Percentiles rank a stretch among this genome's conserved stretches.
These are phyloP conservation scores for Trichoderma guizhouense DNA, from an alignment of 2,329 filamentous ascomycete species.

Conservation along the genomic window DNA sequence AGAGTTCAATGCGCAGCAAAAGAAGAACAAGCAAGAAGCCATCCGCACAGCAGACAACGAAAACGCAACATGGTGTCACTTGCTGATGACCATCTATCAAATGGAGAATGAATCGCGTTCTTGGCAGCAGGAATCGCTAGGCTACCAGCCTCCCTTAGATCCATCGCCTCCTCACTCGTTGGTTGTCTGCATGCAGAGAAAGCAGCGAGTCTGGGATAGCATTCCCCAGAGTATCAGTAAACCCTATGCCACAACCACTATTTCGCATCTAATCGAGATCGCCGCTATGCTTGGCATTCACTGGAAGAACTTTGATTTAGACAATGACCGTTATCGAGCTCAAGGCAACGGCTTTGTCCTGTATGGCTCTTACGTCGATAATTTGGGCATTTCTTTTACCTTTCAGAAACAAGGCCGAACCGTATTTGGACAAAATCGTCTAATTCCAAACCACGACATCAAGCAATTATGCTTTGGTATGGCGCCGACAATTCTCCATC, in stretches of 20 bases:
- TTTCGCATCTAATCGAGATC: not conserved
- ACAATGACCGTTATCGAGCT: not conserved
- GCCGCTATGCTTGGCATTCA: not conserved
- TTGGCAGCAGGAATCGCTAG: not conserved
- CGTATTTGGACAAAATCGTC: not conserved
- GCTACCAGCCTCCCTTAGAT: not conserved
- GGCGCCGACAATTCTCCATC: not conserved
- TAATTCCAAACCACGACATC: not conserved
- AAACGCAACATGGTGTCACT: not conserved
- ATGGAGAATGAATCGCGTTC: not conserved
- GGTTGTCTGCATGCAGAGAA: not conserved
- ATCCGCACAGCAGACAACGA: not conserved
- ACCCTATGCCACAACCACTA: not conserved
- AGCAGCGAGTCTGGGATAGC: not conserved
- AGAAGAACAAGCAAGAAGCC: not conserved
- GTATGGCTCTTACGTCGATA: not conserved
- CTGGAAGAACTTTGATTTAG: not conserved
- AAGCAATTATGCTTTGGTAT: not conserved
- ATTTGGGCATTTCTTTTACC: not conserved
- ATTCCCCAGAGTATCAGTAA: not conserved
- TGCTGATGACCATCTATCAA: not conserved
- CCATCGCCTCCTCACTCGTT: not conserved
- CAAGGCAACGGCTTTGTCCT: not conserved
- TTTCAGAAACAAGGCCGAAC: not conserved
- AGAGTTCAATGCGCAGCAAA: not conserved